Percentiles rank a stretch among this genome's conserved stretches.
phyloP scores from a whole-genome alignment of 140 eudicot species.

The Anethum foeniculum region DNA sequence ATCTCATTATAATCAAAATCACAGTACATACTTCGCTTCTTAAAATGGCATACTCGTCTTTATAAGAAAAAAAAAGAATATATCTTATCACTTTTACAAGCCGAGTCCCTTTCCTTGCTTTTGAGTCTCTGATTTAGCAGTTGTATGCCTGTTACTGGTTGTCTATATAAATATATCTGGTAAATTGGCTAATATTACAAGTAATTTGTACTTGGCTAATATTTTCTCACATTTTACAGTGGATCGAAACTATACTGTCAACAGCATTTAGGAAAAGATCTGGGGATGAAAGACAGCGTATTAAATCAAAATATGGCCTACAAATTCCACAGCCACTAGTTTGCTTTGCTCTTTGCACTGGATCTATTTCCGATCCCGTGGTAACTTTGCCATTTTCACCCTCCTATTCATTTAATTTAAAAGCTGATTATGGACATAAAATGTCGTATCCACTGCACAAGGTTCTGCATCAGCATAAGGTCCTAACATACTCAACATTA shows the following conservation, averaged over 20 bases:
- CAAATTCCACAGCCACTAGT: slow-evolving; percentile 49
- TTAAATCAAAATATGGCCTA: slow-evolving; percentile 49
- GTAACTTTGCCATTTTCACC: slow-evolving; percentile 27
- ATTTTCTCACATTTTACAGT: slow-evolving; percentile 32
- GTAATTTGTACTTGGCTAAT: not conserved
- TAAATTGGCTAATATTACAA: not conserved
- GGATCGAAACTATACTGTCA: slow-evolving; percentile 74
- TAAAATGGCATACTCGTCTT: not conserved
- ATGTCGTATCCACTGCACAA: not conserved
- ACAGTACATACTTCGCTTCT: not conserved
- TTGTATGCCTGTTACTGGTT: not conserved
- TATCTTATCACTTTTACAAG: no score
- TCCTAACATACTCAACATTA: not conserved
- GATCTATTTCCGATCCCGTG: slow-evolving; percentile 73
- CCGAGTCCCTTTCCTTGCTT: not conserved
- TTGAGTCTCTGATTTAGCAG: not conserved
- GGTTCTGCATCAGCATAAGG: not conserved
- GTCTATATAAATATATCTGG: not conserved
- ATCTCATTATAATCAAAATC: not conserved
- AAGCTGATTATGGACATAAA: not conserved
- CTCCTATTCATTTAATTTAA: no score
- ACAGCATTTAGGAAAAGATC: slow-evolving; percentile 68
- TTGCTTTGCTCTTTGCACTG: slow-evolving; percentile 78
- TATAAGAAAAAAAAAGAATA: not conserved
- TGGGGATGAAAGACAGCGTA: slow-evolving; percentile 59